Base-by-base conservation (phyloP, 73 alveolate species). In the Paramecium caudatum region DNA sequence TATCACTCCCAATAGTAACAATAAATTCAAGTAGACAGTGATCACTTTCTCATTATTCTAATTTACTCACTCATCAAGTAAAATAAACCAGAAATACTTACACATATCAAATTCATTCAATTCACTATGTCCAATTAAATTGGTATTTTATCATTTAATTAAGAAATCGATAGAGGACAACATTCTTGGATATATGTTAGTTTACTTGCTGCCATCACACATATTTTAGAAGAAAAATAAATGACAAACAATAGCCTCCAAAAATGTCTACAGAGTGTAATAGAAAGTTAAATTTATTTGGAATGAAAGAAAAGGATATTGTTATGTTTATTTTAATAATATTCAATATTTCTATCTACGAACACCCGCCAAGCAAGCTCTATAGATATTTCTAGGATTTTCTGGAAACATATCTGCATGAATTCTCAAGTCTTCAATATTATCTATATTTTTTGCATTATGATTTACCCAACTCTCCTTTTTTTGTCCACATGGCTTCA, bases 301-400 rank as follows among this genome's bases (percentile, higher is more conserved):
- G 13, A 5, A 27, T 5, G 80, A 55, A n/a, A n/a, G n/a, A n/a
- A n/a, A n/a, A n/a, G n/a, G n/a, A n/a, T 41, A 37, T 41, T 74
- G 43, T 74, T 21, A 36, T 39, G 21, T 33, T 25, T 45, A 27
- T 69, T 36, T 36, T 46, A 70, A 84, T 83, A 9, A 49, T 91
- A 43, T 93, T 95, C 95, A 96, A 84, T 91, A 96, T 82, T 93
- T 92, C 82, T 96, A 95, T 92, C 99, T 94, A 50, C 99, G 87
- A 48, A 96, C 94, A 27, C 99, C 99, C 7, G 98, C 97, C 13
- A 93, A 88, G 88, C 99, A 96, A 43, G 99, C 99, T 84, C 95
- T 96, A 91, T 94, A 96, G 6, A 96, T 61, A 63, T 94, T 94
- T 37, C 91, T 68, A 27, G 97, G 97, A 32, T 69, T 93, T 74